These are phyloP conservation scores for Heterobasidion occidentale DNA, from an alignment of 1,284 basidiomycete genomes.

Conservation along the genomic window DNA sequence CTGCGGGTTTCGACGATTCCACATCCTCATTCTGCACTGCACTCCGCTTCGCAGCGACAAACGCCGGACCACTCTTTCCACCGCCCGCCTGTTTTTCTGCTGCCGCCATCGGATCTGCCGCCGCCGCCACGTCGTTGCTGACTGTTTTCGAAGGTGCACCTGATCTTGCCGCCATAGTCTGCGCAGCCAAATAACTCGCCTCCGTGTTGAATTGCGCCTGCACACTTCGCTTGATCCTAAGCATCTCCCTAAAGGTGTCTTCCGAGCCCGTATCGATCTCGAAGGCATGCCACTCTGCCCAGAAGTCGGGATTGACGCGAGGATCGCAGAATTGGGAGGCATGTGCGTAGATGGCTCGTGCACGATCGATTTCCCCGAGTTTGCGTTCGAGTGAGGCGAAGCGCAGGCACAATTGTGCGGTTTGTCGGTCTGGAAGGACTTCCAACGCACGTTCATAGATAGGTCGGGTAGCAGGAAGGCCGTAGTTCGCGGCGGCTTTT, in stretches of 20 bases:
- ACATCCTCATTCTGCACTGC: slow-evolving; percentile 15
- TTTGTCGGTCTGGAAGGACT: slow-evolving; percentile 85
- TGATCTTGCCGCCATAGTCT: slow-evolving; percentile 66
- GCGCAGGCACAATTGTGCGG: slow-evolving; percentile 95
- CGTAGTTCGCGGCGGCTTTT: slow-evolving; percentile 93
- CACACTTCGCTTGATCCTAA: slow-evolving; percentile 95
- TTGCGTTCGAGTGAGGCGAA: slow-evolving; percentile 97
- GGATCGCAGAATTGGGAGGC: slow-evolving; percentile 99
- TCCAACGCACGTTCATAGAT: slow-evolving; percentile 98
- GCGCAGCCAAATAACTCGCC: slow-evolving; percentile 80
- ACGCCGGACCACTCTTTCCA: slow-evolving; percentile 24
- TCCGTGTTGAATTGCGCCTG: slow-evolving; percentile 99
- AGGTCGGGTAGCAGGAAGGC: slow-evolving; percentile 90
- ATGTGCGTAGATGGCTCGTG: slow-evolving; percentile 93
- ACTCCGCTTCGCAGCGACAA: slow-evolving; percentile 27
- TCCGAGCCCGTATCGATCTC: slow-evolving; percentile 98
- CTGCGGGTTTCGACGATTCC: slow-evolving; percentile 11
- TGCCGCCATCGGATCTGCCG: slow-evolving; percentile 63
- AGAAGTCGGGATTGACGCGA: slow-evolving; percentile 83
- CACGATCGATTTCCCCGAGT: slow-evolving; percentile 97
- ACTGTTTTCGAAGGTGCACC: slow-evolving; percentile 22
- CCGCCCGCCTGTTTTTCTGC: slow-evolving; percentile 37
- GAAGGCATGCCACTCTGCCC: slow-evolving; percentile 95
- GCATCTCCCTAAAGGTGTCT: slow-evolving; percentile 98
- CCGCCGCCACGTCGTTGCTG: not conserved